phyloP scores from a whole-genome alignment of 352 stramenopile species.

The Globisporangium heterothallicum region DNA sequence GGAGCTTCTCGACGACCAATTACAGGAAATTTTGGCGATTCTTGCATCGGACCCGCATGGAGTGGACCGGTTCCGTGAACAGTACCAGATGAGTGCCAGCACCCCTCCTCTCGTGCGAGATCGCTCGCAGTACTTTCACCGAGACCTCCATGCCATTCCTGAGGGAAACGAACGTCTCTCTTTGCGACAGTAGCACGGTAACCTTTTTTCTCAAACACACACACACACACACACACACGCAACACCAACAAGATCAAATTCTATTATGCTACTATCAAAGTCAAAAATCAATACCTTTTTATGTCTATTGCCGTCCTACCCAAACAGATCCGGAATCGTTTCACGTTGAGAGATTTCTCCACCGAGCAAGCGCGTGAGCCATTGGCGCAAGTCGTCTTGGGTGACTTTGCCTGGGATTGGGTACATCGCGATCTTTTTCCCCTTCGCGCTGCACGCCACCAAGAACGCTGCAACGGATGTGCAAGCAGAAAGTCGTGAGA shows the following conservation, averaged over 20 bases:
- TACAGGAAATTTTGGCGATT: conserved; percentile 20
- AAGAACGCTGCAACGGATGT: conserved; percentile 60
- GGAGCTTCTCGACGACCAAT: conserved; percentile 23
- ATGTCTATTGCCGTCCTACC: neutral
- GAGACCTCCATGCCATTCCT: neutral
- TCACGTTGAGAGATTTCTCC: conserved; percentile 53
- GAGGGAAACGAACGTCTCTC: neutral
- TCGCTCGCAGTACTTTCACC: conserved; percentile 17
- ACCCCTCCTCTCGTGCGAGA: conserved; percentile 20
- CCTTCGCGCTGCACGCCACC: conserved; percentile 47
- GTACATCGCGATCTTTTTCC: conserved; percentile 57
- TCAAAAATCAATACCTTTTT: neutral
- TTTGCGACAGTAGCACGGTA: neutral
- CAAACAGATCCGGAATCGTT: conserved; percentile 33
- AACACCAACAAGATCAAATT: neutral
- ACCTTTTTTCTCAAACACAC: neutral
- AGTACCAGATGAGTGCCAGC: conserved; percentile 18
- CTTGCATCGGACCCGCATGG: neutral
- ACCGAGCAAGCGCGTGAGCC: conserved; percentile 53
- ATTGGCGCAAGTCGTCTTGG: conserved; percentile 43
- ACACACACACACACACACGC: neutral
- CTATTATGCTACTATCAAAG: neutral
- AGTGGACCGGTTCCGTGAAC: conserved; percentile 28
- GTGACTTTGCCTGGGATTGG: conserved; percentile 10
- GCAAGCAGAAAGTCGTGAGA: too few species aligned